Conservation (phyloP, 345 rosid species). For the Alliaria petiolata region DNA sequence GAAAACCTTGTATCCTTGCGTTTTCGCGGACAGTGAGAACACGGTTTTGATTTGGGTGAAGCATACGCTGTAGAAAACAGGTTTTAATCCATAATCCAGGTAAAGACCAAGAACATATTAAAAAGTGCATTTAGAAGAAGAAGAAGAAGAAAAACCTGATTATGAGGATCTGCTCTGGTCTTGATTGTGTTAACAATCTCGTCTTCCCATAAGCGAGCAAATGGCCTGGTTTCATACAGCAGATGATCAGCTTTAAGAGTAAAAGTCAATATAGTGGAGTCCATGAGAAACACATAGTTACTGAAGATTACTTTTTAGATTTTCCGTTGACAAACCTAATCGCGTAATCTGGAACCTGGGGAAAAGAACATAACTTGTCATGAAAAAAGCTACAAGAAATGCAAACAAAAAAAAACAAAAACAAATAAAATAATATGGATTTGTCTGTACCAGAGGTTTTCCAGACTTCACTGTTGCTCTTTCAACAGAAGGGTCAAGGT, state of each 20-base stretch:
- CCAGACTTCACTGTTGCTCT: conserved; percentile 33
- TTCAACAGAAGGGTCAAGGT: conserved; percentile 18
- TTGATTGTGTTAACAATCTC: conserved; percentile 32
- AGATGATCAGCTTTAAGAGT: neutral
- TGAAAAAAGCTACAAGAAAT: neutral
- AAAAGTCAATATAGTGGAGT: neutral
- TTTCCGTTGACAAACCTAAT: conserved; percentile 16
- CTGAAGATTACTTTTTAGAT: conserved; percentile 22
- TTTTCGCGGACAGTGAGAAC: conserved; percentile 36
- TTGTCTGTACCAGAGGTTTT: conserved; percentile 23
- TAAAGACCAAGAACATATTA: neutral
- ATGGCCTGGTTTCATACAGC: conserved; percentile 27
- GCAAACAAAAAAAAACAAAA: neutral
- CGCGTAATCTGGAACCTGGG: conserved; percentile 38
- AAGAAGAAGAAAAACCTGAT: conserved; percentile 20
- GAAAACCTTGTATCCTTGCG: conserved; percentile 43
- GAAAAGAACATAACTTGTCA: neutral
- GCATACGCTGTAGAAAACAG: neutral
- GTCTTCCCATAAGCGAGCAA: conserved; percentile 40
- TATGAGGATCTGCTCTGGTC: conserved; percentile 38
- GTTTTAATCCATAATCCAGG: neutral
- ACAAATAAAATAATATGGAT: too few relatives aligned
- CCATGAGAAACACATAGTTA: neutral
- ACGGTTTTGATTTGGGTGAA: conserved; percentile 35
- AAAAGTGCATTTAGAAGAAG: neutral